Evolutionary conservation across 768 basidiomycete genomes (phyloP).

Genomic region (Galerina marginata): DNA sequence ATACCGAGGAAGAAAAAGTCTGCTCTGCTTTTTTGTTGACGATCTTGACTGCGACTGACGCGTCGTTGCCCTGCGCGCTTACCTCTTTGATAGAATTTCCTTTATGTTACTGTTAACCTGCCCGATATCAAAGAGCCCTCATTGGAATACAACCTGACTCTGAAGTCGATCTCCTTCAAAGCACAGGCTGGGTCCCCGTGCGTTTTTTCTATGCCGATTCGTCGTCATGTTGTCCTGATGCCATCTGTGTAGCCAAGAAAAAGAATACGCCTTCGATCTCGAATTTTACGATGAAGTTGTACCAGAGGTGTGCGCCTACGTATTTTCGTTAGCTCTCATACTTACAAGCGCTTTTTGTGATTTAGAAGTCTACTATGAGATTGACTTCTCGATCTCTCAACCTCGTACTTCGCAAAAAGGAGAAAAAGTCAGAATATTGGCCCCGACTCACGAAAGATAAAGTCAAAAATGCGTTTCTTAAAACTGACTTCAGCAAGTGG

Average conservation of each 20-base stretch:
- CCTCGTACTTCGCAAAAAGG: conserved; percentile 83
- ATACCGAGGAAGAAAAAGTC: conserved; percentile 69
- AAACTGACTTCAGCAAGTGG: conserved; percentile 97
- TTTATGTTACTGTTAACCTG: conserved; percentile 86
- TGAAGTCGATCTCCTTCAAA: conserved; percentile 65
- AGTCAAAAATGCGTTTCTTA: conserved; percentile 77
- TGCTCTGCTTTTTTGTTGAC: conserved; percentile 14
- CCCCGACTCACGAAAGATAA: conserved; percentile 92
- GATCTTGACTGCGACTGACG: conserved; percentile 24
- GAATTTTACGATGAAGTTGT: conserved; percentile 78
- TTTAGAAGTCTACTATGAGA: conserved; percentile 60
- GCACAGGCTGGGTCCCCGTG: conserved; percentile 64
- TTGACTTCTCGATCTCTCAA: conserved; percentile 71
- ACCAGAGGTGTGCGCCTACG: conserved; percentile 63
- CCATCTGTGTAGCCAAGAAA: conserved; percentile 42
- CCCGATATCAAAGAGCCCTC: conserved; percentile 67
- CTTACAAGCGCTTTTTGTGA: conserved; percentile 14
- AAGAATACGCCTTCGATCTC: conserved; percentile 76
- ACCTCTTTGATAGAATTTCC: conserved; percentile 66
- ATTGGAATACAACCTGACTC: conserved; percentile 64
- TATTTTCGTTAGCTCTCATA: not conserved
- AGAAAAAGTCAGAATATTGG: conserved; percentile 81
- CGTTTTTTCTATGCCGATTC: conserved; percentile 14
- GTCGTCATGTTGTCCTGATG: conserved; percentile 6
- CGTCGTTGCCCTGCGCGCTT: conserved; percentile 15